Evolutionary conservation across 2,329 filamentous ascomycete species (phyloP), one percentile per base, ranked within the genome.

Genomic region (Neonectria coccinea): DNA sequence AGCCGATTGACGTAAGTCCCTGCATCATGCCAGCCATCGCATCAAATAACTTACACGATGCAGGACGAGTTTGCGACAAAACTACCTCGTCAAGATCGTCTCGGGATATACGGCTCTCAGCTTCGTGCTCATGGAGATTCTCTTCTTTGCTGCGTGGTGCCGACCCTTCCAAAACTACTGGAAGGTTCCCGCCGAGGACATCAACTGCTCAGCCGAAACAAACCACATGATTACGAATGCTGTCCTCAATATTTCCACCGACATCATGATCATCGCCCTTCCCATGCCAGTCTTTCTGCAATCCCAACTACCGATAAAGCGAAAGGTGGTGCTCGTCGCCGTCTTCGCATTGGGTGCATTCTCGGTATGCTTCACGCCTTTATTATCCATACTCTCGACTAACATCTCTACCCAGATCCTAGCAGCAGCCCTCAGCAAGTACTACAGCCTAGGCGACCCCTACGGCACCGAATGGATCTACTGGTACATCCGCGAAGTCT

Each of bases 191-290:
- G 47, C 58, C 10, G 41, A 48, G 29, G 20, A 61, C 9, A 52
- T 74, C 11, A 74, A 74, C 16, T 89, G 86, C 65, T 84, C 85
- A 0, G 84, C 86, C 0, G 82, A 85, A 11, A 78, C 83, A 9
- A 79, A 87, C 65, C 88, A 88, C 66, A 80, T 87, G 36, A 87
- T 88, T 41, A 83, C 84, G 3, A 87, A 89, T 63, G 83, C 84
- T 0, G 78, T 82, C 2, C 82, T 89, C 71, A 89, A 90, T 68
- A 83, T 89, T 53, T 82, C 84, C 3, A 86, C 85, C 4, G 88
- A 89, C 66, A 51, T 88, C 2, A 80, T 86, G 76, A 88, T 89
- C 71, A 82, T 89, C 12, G 71, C 79, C 5, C 82, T 89, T 27
- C 86, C 86, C 1, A 79, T 89, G 64, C 86, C 86, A 1, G 67